These are phyloP conservation scores for Seiridium cupressi DNA, from an alignment of 2,329 filamentous ascomycete species.

Conservation along the genomic window DNA sequence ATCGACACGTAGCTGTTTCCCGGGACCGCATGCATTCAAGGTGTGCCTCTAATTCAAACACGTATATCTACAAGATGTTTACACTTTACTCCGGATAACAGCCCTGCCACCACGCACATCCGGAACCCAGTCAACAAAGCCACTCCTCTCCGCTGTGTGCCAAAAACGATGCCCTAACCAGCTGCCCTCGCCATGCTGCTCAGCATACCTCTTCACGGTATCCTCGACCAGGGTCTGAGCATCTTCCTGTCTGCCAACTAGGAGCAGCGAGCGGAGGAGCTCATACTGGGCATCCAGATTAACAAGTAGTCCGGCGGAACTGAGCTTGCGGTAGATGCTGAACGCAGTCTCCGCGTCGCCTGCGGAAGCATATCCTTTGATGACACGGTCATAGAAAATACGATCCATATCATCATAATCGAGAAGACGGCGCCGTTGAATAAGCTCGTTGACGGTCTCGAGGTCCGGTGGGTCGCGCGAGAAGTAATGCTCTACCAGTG, in stretches of 20 bases:
- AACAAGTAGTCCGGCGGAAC: slow-evolving; percentile 36
- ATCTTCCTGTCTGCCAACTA: slow-evolving; percentile 12
- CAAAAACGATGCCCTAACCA: slow-evolving; percentile 25
- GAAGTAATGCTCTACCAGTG: slow-evolving; percentile 69
- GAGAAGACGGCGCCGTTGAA: slow-evolving; percentile 42
- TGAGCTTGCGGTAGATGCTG: slow-evolving; percentile 44
- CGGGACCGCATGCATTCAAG: not conserved
- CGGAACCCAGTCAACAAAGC: slow-evolving; percentile 5
- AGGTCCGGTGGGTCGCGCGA: slow-evolving; percentile 56
- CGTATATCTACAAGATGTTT: not conserved
- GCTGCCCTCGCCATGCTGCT: slow-evolving; percentile 12
- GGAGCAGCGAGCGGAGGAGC: slow-evolving; percentile 32
- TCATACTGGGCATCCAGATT: slow-evolving; percentile 41
- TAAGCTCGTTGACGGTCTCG: slow-evolving; percentile 56
- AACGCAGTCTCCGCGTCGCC: slow-evolving; percentile 51
- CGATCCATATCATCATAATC: slow-evolving; percentile 41
- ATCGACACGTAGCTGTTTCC: no score
- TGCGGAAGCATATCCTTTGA: slow-evolving; percentile 62
- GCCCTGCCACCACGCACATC: slow-evolving; percentile 1
- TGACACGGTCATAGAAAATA: slow-evolving; percentile 39
- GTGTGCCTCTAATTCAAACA: not conserved
- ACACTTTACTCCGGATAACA: not conserved
- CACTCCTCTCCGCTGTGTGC: slow-evolving; percentile 13
- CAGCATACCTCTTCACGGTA: slow-evolving; percentile 18
- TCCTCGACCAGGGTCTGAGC: slow-evolving; percentile 21